Evolutionary conservation across 208 protist species (phyloP).

Genomic region (Kentomonas sorsogonicus): DNA sequence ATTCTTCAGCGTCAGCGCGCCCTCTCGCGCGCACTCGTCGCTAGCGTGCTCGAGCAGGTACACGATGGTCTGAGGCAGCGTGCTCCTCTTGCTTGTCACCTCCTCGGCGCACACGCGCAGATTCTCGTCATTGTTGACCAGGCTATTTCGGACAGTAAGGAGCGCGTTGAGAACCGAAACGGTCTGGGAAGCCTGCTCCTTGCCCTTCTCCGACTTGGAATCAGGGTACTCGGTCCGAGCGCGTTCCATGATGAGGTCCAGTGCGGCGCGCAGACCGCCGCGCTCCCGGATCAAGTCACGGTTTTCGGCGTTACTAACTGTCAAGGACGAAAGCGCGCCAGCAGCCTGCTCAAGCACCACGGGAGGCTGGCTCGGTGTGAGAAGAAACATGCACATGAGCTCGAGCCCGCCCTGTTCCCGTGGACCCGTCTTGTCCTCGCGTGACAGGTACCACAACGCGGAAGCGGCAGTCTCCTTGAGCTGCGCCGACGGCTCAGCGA

Average conservation of each 20-base stretch:
- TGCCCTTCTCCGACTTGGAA: conserved; percentile 16
- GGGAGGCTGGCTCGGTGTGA: conserved; percentile 47
- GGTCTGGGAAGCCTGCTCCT: conserved; percentile 36
- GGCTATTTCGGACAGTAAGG: conserved; percentile 79
- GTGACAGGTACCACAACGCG: conserved; percentile 82
- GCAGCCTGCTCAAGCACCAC: conserved; percentile 87
- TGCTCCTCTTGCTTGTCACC: conserved; percentile 12
- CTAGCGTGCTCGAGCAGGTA: conserved; percentile 72
- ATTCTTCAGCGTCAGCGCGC: conserved; percentile 82
- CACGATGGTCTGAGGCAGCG: conserved; percentile 58
- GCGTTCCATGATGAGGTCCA: conserved; percentile 67
- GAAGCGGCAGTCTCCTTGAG: conserved; percentile 87
- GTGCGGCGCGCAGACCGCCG: conserved; percentile 66
- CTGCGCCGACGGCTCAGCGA: conserved; percentile 54
- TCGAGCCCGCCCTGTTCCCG: conserved; percentile 75
- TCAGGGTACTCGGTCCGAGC: conserved; percentile 46
- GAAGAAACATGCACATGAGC: conserved; percentile 74
- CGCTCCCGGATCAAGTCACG: conserved; percentile 59
- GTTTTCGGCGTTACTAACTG: conserved; percentile 83
- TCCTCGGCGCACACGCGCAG: conserved; percentile 40
- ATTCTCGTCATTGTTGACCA: conserved; percentile 63
- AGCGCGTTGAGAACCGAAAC: conserved; percentile 77
- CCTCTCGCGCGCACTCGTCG: conserved; percentile 84
- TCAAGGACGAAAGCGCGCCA: conserved; percentile 83
- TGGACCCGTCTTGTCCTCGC: conserved; percentile 81